A percentile compares a stretch with the other conserved stretches of the same genome.
Conservation (phyloP, 805 yeast genomes). For the Ogataea philodendri region DNA sequence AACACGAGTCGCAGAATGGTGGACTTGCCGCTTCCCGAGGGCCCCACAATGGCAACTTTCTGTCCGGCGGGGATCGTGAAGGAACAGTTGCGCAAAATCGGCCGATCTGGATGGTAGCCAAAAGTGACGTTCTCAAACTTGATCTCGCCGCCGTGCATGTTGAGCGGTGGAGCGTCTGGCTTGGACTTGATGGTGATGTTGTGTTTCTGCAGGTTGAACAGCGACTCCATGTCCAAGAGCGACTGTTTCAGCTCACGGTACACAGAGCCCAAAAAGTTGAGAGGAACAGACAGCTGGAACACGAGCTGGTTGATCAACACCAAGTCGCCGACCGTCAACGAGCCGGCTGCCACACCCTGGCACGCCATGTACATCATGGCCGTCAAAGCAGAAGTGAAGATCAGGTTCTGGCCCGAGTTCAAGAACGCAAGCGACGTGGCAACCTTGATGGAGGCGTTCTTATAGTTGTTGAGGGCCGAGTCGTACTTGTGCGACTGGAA, state of each 20-base stretch:
- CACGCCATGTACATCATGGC: slow-evolving; percentile 99
- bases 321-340: slow-evolving; percentile 88
- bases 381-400: slow-evolving; percentile 85
- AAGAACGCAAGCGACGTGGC: slow-evolving; percentile 79
- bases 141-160: slow-evolving; percentile 70
- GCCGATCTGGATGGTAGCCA: slow-evolving; percentile 87
- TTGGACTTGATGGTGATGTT: slow-evolving; percentile 62
- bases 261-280: slow-evolving; percentile 92
- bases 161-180: slow-evolving; percentile 60
- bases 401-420: slow-evolving; percentile 76
- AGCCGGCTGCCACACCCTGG: slow-evolving; percentile 81
- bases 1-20: slow-evolving; percentile 81
- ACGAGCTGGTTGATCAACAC: slow-evolving; percentile 94
- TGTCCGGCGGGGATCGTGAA: slow-evolving; percentile 88
- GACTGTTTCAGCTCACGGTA: slow-evolving; percentile 94
- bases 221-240: slow-evolving; percentile 90
- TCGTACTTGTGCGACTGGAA: slow-evolving; percentile 82
- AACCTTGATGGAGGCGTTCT: slow-evolving; percentile 71
- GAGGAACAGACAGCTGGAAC: slow-evolving; percentile 91
- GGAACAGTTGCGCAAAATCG: slow-evolving; percentile 74
- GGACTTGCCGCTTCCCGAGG: slow-evolving; percentile 94
- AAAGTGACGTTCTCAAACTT: slow-evolving; percentile 87
- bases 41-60: slow-evolving; percentile 93
- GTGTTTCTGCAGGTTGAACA: slow-evolving; percentile 80
- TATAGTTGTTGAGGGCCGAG: slow-evolving; percentile 67